These are phyloP conservation scores for Nannizzia gypsea DNA, from an alignment of 2,329 filamentous ascomycete genomes.

Conservation along the genomic window DNA sequence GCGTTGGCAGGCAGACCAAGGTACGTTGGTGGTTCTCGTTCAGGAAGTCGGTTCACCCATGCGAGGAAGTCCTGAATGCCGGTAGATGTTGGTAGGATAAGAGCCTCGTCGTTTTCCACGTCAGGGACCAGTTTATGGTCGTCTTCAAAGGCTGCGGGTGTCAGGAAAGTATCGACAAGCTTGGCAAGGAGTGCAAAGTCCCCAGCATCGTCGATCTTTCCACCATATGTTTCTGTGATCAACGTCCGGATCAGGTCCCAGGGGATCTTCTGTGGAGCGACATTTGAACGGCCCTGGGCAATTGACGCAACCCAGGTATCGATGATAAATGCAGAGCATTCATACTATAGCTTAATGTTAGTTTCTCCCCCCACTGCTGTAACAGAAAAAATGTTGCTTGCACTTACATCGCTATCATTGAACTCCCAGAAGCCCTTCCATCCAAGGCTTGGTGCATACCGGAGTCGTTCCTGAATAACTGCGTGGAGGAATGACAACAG, in stretches of 20 bases:
- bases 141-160: slow-evolving; percentile 79
- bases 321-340: slow-evolving; percentile 92
- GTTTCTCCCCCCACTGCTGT: neutral
- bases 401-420: slow-evolving; percentile 92
- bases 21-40: slow-evolving; percentile 92
- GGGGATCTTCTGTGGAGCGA: slow-evolving; percentile 84
- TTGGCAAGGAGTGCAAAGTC: slow-evolving; percentile 65
- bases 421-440: slow-evolving; percentile 99
- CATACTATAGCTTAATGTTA: slow-evolving; percentile 50
- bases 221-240: slow-evolving; percentile 88
- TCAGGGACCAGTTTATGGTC: slow-evolving; percentile 78
- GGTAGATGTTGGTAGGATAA: slow-evolving; percentile 69
- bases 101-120: slow-evolving; percentile 45
- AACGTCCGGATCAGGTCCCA: slow-evolving; percentile 93
- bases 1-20: slow-evolving; percentile 88
- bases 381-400: neutral
- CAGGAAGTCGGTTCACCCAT: slow-evolving; percentile 86
- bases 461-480: slow-evolving; percentile 84
- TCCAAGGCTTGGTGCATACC: slow-evolving; percentile 84
- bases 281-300: slow-evolving; percentile 76
- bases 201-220: slow-evolving; percentile 85
- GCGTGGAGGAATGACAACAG: slow-evolving; percentile 90
- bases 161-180: slow-evolving; percentile 68
- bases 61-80: slow-evolving; percentile 72
- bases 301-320: slow-evolving; percentile 84